phyloP scores from a whole-genome alignment of 2,329 filamentous ascomycete species.

The Penicillium palitans region DNA sequence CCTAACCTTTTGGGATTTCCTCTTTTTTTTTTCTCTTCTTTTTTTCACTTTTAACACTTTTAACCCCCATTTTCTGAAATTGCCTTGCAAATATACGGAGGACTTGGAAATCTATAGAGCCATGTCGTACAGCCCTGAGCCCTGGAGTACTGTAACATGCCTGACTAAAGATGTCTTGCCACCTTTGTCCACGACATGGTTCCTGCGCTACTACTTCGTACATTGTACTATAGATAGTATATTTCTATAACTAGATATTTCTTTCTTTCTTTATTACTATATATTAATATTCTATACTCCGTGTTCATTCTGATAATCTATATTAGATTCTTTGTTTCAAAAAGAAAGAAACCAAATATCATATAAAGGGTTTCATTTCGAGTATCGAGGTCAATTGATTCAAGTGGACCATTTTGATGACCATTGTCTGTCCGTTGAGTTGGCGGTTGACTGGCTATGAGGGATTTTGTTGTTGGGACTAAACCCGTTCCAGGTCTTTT shows the following conservation, averaged over 20 bases:
- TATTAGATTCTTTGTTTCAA: not conserved
- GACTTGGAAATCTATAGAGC: not conserved
- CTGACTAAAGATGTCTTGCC: not conserved
- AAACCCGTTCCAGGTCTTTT: slow-evolving; percentile 8
- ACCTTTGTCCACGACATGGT: not conserved
- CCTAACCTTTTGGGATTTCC: slow-evolving; percentile 7
- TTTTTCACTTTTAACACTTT: not conserved
- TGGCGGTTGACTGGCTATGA: slow-evolving; percentile 15
- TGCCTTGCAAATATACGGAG: not conserved
- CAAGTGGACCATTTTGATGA: slow-evolving; percentile 7
- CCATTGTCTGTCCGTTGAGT: slow-evolving; percentile 3
- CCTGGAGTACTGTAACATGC: not conserved
- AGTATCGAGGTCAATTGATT: slow-evolving; percentile 3
- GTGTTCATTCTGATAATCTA: not conserved
- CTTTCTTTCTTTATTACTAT: not conserved
- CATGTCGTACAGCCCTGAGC: not conserved
- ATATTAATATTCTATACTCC: not conserved
- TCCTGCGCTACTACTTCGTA: slow-evolving; percentile 5
- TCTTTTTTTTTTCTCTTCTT: not conserved
- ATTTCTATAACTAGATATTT: not conserved
- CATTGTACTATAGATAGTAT: not conserved
- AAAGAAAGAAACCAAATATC: not conserved
- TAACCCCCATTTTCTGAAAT: not conserved
- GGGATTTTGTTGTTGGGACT: slow-evolving; percentile 21
- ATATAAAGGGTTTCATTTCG: not conserved